Base-by-base conservation (phyloP, 495 filamentous ascomycete genomes). In the Hyphodiscus hymeniophilus region DNA sequence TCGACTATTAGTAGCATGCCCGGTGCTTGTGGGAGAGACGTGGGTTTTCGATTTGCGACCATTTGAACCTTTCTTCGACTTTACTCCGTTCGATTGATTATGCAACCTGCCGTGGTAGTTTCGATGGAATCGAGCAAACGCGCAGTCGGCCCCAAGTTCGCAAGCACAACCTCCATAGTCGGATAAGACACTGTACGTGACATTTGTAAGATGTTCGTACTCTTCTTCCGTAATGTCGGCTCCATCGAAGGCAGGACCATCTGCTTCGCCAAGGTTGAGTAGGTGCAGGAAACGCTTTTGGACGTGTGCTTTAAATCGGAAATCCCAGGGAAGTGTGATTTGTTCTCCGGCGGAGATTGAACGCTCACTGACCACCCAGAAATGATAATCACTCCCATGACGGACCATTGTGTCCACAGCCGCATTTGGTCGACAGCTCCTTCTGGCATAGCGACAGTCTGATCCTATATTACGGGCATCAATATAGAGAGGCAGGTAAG, bases 131-230 rank as follows among this genome's bases (percentile, higher is more conserved):
- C 75, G 80, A 21, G 76, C 75, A 58, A 94, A 77, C 6, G 80
- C 70, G 57, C 89, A 94, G 22, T 79, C 72, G 10, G 68, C 57
- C 0, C 76, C 70, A 3, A 76, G 63, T 44, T 80, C 72, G 63
- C 90, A 96, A 3, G 89, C 89, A 66, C 90, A 96, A 7, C 86
- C 88, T 22, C 90, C 90, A 60, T 89, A 86, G 58, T 92, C 84
- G 4, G 86, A 81, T 1, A 95, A 77, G 7, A 92, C 79, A 38
- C 74, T 77, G 48, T 81, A 76, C n/a, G 90, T 76, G 71, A 62
- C 80, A 30, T 51, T 48, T 13, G 66, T 63, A 13, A 74, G 63
- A n/a, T 59, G 64, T 26, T 67, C 63, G 38, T 79, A 76, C 51
- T 81, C 71, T 7, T 60, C 51, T 2, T 76, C 73, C 31, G 72